Evolutionary conservation across 148 eudicot species (phyloP).

Genomic region (Rhododendron kiyosumense): DNA sequence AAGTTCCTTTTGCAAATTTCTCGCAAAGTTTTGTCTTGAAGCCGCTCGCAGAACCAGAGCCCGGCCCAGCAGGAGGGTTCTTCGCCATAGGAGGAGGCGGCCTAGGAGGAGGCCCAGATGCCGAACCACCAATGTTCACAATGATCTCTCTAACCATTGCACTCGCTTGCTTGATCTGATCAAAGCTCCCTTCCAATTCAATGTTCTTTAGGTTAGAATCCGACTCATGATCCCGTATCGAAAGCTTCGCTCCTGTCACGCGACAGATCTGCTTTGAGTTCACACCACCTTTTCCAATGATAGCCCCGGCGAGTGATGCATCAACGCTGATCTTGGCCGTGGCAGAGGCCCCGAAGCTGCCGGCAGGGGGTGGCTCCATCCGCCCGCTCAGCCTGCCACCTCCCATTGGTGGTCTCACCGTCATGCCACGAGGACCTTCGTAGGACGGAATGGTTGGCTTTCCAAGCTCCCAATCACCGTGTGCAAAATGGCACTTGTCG

Average conservation of each 20-base stretch:
- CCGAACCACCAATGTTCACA: conserved; percentile 40
- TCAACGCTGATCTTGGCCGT: conserved; percentile 78
- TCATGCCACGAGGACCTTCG: conserved; percentile 58
- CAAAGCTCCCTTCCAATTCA: conserved; percentile 84
- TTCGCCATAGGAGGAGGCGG: neutral
- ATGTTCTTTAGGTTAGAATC: conserved; percentile 64
- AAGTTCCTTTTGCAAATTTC: conserved; percentile 67
- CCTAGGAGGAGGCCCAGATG: conserved; percentile 26
- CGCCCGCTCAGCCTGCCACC: conserved; percentile 42
- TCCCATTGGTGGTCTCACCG: conserved; percentile 24
- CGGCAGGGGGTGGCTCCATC: conserved; percentile 45
- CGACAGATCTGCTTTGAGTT: conserved; percentile 85
- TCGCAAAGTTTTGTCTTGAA: conserved; percentile 76
- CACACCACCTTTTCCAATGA: conserved; percentile 78
- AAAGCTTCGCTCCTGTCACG: conserved; percentile 68
- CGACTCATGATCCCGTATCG: conserved; percentile 72
- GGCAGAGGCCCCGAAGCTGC: conserved; percentile 67
- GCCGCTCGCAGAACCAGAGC: conserved; percentile 35
- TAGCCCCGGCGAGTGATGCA: conserved; percentile 72
- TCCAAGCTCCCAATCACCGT: conserved; percentile 86
- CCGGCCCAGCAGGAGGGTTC: conserved; percentile 10
- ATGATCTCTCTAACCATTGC: conserved; percentile 89
- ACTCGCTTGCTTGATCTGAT: conserved; percentile 79
- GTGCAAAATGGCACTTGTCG: conserved; percentile 84
- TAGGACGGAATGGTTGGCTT: conserved; percentile 44